Evolutionary conservation across 352 stramenopile genomes (phyloP), one percentile per base, ranked within the genome.

Genomic region (Pythium oligandrum): DNA sequence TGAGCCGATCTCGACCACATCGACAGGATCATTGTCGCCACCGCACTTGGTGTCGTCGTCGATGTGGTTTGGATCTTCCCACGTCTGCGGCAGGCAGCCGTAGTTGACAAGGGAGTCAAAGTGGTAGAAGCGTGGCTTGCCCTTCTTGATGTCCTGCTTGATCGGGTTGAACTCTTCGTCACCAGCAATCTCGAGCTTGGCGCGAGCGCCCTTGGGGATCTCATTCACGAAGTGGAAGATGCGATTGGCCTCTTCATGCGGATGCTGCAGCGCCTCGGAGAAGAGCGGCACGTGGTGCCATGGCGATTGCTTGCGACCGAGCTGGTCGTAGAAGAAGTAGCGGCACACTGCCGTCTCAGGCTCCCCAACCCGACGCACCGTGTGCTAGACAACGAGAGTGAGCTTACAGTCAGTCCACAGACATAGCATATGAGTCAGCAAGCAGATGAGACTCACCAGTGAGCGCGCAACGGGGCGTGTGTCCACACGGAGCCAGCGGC

Each of bases 1-100:
- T n/a, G 70, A 88, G 47, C 97, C 97, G 66, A 99, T 98, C 75
- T 99, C 97, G 39, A 65, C 98, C 40, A 99, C 96, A 79, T 99
- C 97, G 48, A 99, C 93, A 9, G 97, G 97, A 85, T 99, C 97
- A 65, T 99, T 96, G 71, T 99, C 97, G 31, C 97, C 84, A 31
- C 83, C 79, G 56, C 75, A 88, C 47, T 94, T 92, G 38, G 98
- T 93, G 59, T 88, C 76, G 3, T 86, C 83, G 67, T 99, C 93
- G 51, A 98, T 80, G 48, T 97, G 83, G 49, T 93, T 93, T 4
- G 97, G 97, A 69, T 99, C 96, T 71, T 99, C 97, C 97, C 97
- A 99, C 3, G 97, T 99, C 74, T 99, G 97, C 44, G 97, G 97
- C 54, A 99, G 66, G 60, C 88, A 98, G 52, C 97, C 97, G 64